Evolutionary conservation across 2,329 filamentous ascomycete species (phyloP).

Genomic region (Neofusicoccum sp.): DNA sequence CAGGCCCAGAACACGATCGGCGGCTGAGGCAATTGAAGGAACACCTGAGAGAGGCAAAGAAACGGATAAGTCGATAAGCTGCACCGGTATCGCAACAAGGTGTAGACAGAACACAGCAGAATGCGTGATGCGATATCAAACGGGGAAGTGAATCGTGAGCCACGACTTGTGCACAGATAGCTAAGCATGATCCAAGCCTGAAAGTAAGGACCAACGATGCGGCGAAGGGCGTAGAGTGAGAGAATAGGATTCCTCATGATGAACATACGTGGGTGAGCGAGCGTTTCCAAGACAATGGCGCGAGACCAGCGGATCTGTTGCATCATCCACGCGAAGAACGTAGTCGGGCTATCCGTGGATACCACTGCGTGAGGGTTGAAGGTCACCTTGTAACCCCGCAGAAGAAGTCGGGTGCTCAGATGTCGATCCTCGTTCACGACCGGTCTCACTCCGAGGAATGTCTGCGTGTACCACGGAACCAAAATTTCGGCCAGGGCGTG

Average conservation of each 20-base stretch:
- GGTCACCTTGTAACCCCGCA: constrained; percentile 39
- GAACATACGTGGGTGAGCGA: constrained; percentile 40
- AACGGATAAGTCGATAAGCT: not conserved
- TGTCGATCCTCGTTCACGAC: constrained; percentile 45
- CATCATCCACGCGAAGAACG: constrained; percentile 38
- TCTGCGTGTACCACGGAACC: constrained; percentile 42
- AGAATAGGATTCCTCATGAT: constrained; percentile 37
- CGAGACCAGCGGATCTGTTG: constrained; percentile 44
- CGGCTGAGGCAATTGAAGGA: constrained; percentile 8
- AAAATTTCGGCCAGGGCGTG: constrained; percentile 34
- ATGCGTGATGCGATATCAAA: not conserved
- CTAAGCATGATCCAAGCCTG: not conserved
- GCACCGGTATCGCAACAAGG: not conserved
- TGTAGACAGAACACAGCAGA: not conserved
- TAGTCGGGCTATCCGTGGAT: constrained; percentile 41
- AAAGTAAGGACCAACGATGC: constrained; percentile 16
- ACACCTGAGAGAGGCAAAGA: not conserved
- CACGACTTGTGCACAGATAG: not conserved
- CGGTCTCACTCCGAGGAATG: constrained; percentile 30
- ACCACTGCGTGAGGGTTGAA: constrained; percentile 38
- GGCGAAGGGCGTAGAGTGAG: constrained; percentile 38
- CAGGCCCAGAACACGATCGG: not conserved
- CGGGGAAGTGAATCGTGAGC: not conserved
- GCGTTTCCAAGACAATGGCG: constrained; percentile 41
- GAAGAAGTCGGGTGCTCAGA: constrained; percentile 40